Evolutionary conservation across 306 rosid genomes (phyloP).

Genomic region (Ammopiptanthus mongolicus): DNA sequence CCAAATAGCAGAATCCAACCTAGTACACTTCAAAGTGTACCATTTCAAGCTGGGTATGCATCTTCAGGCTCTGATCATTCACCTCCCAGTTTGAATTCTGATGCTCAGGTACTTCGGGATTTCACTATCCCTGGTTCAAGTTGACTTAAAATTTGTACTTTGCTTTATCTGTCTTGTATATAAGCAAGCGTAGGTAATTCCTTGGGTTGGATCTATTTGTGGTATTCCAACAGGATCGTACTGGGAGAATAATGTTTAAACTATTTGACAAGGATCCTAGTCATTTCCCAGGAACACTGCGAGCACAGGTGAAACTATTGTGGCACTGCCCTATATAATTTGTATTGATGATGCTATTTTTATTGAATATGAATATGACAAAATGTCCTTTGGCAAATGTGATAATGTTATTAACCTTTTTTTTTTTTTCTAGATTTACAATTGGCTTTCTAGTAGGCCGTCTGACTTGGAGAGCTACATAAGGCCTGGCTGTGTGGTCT

Average conservation of each 20-base stretch:
- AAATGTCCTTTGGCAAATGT: not conserved
- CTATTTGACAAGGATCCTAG: conserved; percentile 90
- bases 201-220: conserved; percentile 9
- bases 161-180: not conserved
- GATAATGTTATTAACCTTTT: not conserved
- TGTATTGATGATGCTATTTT: not conserved
- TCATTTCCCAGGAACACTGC: conserved; percentile 69
- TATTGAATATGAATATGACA: conserved; percentile 1
- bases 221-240: conserved; percentile 58
- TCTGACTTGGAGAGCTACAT: conserved; percentile 94
- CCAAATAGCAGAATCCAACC: conserved; percentile 46
- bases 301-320: conserved; percentile 58
- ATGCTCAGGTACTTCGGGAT: conserved; percentile 60
- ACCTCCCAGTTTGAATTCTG: conserved; percentile 85
- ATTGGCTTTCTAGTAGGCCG: conserved; percentile 88
- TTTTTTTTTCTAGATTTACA: conserved; percentile 44
- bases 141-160: not conserved
- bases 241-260: conserved; percentile 79
- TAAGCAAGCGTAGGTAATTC: not conserved
- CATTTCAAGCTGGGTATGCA: conserved; percentile 71
- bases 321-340: not conserved
- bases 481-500: conserved; percentile 88
- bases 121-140: not conserved
- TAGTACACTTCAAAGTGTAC: conserved; percentile 57
- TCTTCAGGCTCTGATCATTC: conserved; percentile 90